phyloP scores from a whole-genome alignment of 306 rosid species.

The Fagus crenata region DNA sequence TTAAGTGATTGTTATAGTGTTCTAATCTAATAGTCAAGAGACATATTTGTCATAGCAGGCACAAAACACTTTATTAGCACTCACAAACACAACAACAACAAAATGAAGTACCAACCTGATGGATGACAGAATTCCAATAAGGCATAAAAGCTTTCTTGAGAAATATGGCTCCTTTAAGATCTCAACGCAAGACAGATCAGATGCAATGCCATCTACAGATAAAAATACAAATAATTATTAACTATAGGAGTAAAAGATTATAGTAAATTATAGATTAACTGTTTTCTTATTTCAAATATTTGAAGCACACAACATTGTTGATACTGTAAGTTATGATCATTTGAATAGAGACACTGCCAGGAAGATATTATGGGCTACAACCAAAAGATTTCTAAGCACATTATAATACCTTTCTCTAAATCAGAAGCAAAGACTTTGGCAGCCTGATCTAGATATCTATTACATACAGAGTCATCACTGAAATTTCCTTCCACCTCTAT shows the following conservation, averaged over 20 bases:
- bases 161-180: conserved; percentile 71
- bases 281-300: neutral
- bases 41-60: conserved; percentile 11
- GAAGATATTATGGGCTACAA: conserved; percentile 11
- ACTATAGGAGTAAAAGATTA: conserved; percentile 17
- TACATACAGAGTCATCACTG: conserved; percentile 54
- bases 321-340: neutral
- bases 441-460: conserved; percentile 62
- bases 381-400: conserved; percentile 20
- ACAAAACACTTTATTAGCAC: neutral
- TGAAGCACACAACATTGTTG: neutral
- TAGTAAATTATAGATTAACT: conserved; percentile 8
- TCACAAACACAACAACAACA: neutral
- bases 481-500: conserved; percentile 66
- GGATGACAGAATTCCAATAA: conserved; percentile 72
- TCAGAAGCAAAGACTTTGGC: conserved; percentile 50
- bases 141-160: conserved; percentile 73
- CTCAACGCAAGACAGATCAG: conserved; percentile 54
- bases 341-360: conserved; percentile 11
- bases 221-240: conserved; percentile 25
- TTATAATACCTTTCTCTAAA: conserved; percentile 54
- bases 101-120: conserved; percentile 56
- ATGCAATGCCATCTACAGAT: conserved; percentile 43
- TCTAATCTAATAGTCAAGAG: neutral
- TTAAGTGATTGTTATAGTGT: neutral